phyloP scores from a whole-genome alignment of 2,329 filamentous ascomycete species.

The Venturia carpophila region DNA sequence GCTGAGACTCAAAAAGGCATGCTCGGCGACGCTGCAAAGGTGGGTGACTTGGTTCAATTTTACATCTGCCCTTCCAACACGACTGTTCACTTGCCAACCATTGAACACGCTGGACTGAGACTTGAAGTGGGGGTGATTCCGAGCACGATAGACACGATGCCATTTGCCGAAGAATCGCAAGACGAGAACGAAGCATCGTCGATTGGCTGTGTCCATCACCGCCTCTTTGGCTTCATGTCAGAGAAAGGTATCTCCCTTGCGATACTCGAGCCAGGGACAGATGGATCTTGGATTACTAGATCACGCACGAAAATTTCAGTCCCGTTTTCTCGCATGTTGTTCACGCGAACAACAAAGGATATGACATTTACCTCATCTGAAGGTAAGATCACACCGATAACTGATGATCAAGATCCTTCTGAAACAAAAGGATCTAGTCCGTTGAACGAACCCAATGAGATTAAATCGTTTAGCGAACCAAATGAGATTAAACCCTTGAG shows the following conservation, averaged over 20 bases:
- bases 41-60: slow-evolving; percentile 25
- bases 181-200: slow-evolving; percentile 20
- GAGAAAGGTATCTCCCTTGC: slow-evolving; percentile 51
- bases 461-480: no score
- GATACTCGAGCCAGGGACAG: neutral
- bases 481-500: neutral
- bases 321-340: slow-evolving; percentile 1
- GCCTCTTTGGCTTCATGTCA: slow-evolving; percentile 56
- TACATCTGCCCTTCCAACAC: slow-evolving; percentile 24
- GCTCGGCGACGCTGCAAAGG: slow-evolving; percentile 5
- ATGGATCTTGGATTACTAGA: slow-evolving; percentile 11
- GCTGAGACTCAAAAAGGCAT: slow-evolving; percentile 6
- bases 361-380: neutral
- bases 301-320: slow-evolving; percentile 1
- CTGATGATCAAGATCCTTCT: neutral
- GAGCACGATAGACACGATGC: slow-evolving; percentile 36
- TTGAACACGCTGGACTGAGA: slow-evolving; percentile 19
- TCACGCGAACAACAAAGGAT: neutral
- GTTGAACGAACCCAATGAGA: neutral
- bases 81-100: neutral
- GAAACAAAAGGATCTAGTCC: neutral
- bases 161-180: slow-evolving; percentile 21
- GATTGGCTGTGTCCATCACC: slow-evolving; percentile 19
- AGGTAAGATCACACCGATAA: slow-evolving; percentile 9
- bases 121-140: slow-evolving; percentile 37